Evolutionary conservation across 2,329 filamentous ascomycete species (phyloP).

Genomic region (Orbilia ellipsospora): DNA sequence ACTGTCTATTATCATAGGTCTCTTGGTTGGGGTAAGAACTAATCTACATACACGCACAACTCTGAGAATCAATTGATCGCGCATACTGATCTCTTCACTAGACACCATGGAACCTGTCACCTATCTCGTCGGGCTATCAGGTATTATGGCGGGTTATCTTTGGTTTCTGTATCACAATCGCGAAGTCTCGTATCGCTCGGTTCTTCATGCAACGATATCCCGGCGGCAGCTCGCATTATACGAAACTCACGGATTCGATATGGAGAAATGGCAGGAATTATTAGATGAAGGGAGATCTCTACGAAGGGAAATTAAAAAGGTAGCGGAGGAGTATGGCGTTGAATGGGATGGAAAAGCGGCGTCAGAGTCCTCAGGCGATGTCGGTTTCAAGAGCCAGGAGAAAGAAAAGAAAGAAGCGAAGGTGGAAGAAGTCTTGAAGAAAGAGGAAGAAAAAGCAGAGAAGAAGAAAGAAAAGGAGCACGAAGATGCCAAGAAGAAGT

Average conservation of each 20-base stretch:
- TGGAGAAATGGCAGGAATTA: conserved; percentile 79
- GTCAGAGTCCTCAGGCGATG: conserved; percentile 65
- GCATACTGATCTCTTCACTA: conserved; percentile 71
- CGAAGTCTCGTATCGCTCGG: conserved; percentile 85
- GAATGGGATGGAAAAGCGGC: conserved; percentile 85
- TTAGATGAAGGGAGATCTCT: conserved; percentile 83
- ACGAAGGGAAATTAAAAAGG: conserved; percentile 79
- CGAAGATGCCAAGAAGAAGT: conserved; percentile 55
- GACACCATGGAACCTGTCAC: conserved; percentile 91
- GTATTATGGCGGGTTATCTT: conserved; percentile 87
- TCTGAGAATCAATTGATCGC: background rate
- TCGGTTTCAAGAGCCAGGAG: conserved; percentile 67
- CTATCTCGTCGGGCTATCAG: conserved; percentile 85
- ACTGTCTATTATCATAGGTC: conserved; percentile 8
- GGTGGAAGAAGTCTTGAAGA: conserved; percentile 65
- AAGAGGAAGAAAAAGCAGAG: conserved; percentile 60
- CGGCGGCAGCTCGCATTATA: conserved; percentile 82
- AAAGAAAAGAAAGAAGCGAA: conserved; percentile 68
- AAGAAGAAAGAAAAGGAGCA: conserved; percentile 62
- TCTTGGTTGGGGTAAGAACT: conserved; percentile 67
- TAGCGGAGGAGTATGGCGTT: conserved; percentile 88
- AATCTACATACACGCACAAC: background rate
- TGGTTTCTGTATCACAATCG: conserved; percentile 95
- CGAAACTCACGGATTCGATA: conserved; percentile 77
- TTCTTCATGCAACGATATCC: conserved; percentile 86